phyloP scores from a whole-genome alignment of 2,329 filamentous ascomycete genomes.

The Bipolaris cookei region DNA sequence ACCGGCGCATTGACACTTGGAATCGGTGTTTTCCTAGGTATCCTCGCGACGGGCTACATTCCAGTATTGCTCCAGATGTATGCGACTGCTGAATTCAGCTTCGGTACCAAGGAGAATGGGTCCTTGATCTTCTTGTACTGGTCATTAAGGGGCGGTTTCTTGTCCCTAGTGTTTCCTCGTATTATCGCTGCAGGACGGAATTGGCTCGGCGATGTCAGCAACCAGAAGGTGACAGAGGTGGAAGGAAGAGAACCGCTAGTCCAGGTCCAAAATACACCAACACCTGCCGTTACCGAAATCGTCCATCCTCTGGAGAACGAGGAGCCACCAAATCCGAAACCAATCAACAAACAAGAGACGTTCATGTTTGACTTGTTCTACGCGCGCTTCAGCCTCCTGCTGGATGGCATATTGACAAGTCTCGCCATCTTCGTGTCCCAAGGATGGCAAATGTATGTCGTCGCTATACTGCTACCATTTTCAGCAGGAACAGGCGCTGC shows the following conservation, averaged over 20 bases:
- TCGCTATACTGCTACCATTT: constrained; percentile 69
- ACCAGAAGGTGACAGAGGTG: constrained; percentile 1
- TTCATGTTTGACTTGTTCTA: constrained; percentile 72
- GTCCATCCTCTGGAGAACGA: constrained; percentile 60
- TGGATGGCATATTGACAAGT: constrained; percentile 69
- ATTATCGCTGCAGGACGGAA: constrained; percentile 53
- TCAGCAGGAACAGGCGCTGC: constrained; percentile 72
- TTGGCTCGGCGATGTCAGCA: constrained; percentile 45
- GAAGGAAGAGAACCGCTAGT: constrained; percentile 23
- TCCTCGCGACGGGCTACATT: constrained; percentile 73
- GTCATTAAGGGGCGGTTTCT: constrained; percentile 52
- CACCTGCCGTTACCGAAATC: constrained; percentile 40
- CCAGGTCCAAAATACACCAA: constrained; percentile 31
- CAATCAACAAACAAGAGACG: constrained; percentile 53
- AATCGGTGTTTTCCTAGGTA: constrained; percentile 69
- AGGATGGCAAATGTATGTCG: constrained; percentile 72
- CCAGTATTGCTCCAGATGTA: constrained; percentile 63
- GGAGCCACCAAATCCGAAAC: constrained; percentile 54
- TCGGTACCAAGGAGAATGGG: constrained; percentile 55
- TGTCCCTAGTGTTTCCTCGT: constrained; percentile 54
- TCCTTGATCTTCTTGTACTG: constrained; percentile 56
- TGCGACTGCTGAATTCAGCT: constrained; percentile 54
- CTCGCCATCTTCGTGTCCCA: constrained; percentile 66
- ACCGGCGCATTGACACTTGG: constrained; percentile 70
- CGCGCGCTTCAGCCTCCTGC: constrained; percentile 67